These are phyloP conservation scores for Stephania yunnanensis DNA, from an alignment of 164 flowering plant genomes.

Conservation along the genomic window DNA sequence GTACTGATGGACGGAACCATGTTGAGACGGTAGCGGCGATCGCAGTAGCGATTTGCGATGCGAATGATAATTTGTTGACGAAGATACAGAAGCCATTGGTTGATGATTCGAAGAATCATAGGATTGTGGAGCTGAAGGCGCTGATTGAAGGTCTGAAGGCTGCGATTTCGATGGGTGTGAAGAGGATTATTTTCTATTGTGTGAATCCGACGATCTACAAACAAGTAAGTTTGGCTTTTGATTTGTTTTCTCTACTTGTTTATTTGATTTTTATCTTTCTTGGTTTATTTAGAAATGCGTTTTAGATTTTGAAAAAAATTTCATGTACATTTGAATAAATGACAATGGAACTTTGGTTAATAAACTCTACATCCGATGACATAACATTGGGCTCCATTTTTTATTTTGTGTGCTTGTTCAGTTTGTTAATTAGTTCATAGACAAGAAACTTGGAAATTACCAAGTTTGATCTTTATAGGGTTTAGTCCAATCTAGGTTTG, in stretches of 20 bases:
- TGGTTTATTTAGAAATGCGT: background rate
- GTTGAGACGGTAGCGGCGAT: conserved; percentile 17
- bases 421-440: background rate
- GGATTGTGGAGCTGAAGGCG: conserved; percentile 43
- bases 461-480: background rate
- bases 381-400: background rate
- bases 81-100: conserved; percentile 45
- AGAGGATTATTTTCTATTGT: conserved; percentile 32
- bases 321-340: background rate
- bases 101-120: conserved; percentile 24
- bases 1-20: background rate
- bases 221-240: conserved; percentile 40
- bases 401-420: background rate
- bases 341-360: background rate
- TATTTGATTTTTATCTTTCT: background rate
- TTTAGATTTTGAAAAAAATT: background rate
- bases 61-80: conserved; percentile 35
- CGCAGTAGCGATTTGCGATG: conserved; percentile 69
- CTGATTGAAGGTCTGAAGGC: conserved; percentile 62
- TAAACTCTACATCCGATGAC: background rate
- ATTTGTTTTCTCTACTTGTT: background rate
- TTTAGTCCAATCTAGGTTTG: background rate
- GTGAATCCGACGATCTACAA: conserved; percentile 40
- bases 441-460: background rate
- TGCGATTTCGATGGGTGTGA: conserved; percentile 46